Evolutionary conservation across 805 yeast genomes (phyloP), one percentile per base, ranked within the genome.

Genomic region (Jamesozyma hellenica): DNA sequence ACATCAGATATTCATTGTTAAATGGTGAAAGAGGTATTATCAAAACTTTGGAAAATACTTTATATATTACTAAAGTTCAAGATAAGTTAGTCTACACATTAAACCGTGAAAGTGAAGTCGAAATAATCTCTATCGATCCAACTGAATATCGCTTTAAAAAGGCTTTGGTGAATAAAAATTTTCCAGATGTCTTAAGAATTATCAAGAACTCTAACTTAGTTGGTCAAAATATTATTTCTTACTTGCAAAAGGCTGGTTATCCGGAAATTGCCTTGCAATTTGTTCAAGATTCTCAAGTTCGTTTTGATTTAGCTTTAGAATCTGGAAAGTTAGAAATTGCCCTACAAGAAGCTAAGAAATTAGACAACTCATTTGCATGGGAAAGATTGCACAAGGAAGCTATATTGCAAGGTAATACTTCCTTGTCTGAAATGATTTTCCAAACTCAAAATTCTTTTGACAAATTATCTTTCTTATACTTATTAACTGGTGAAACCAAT

Each of bases 221-320:
- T 38, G 99, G 99, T 48, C 96, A 94, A 67, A 86, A 88, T 60
- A 92, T 92, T 57, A 88, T 92, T 60, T 92, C 94, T 4, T 92
- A 90, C 61, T 72, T 92, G 55, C 95, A 92, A 61, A 82, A 88
- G 67, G 77, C 85, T 57, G 99, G 98, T 2, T 90, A 82, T 60
- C 97, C 98, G 21, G 99, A 92, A 64, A 79, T 92, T 61, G 98
- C 99, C 2, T 71, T 92, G 46, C 96, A 90, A 63, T 94, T 92
- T 57, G 98, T 92, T 39, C 82, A 87, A 64, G 98, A 92, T 60
- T 82, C 97, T 5, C 95, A 88, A 61, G 85, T 96, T 32, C 77
- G 95, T 63, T 90, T 92, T 55, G 98, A 92, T 52, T 72, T 92
- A 52, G 96, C 98, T 18, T 70, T 92, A 46, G 96, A 92, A 66